Evolutionary conservation across 2,329 filamentous ascomycete genomes (phyloP).

Genomic region (Cladobotryum mycophilum): DNA sequence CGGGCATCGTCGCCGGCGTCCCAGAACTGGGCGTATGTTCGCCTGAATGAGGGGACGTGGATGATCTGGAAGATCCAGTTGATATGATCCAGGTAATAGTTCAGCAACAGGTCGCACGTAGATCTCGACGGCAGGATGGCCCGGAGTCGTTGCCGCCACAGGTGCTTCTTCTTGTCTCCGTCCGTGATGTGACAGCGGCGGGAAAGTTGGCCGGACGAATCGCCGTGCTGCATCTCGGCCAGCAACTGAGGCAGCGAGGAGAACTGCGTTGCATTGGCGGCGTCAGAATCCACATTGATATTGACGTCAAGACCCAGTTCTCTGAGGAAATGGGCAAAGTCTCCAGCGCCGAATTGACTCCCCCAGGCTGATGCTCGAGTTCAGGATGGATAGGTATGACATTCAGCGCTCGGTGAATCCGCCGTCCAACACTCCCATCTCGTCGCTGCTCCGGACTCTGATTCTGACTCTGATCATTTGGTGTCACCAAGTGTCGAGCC

Average conservation of each 20-base stretch:
- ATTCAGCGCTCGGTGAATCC: too few relatives aligned
- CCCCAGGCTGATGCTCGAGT: too few relatives aligned
- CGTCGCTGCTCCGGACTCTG: too few relatives aligned
- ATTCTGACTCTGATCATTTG: too few relatives aligned
- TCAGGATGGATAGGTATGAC: too few relatives aligned
- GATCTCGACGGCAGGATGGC: conserved; percentile 12
- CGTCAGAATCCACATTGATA: not conserved
- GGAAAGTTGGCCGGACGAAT: not conserved
- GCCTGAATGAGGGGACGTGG: conserved; percentile 14
- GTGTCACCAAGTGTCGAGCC: too few relatives aligned
- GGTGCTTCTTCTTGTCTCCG: conserved; percentile 2
- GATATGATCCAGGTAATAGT: conserved; percentile 25
- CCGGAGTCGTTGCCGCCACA: conserved; percentile 14
- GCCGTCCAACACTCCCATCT: too few relatives aligned
- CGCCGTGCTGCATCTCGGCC: conserved; percentile 5
- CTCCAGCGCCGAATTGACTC: not conserved
- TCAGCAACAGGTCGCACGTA: conserved; percentile 21
- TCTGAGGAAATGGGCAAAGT: not conserved
- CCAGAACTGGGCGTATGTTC: conserved; percentile 23
- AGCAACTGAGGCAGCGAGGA: conserved; percentile 9
- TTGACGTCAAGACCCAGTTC: not conserved
- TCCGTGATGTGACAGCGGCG: conserved; percentile 8
- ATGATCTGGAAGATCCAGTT: conserved; percentile 24
- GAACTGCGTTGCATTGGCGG: not conserved
- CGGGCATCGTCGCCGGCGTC: conserved; percentile 14